phyloP scores from a whole-genome alignment of 2,329 filamentous ascomycete genomes.

The Phyllosticta paracitricarpa region DNA sequence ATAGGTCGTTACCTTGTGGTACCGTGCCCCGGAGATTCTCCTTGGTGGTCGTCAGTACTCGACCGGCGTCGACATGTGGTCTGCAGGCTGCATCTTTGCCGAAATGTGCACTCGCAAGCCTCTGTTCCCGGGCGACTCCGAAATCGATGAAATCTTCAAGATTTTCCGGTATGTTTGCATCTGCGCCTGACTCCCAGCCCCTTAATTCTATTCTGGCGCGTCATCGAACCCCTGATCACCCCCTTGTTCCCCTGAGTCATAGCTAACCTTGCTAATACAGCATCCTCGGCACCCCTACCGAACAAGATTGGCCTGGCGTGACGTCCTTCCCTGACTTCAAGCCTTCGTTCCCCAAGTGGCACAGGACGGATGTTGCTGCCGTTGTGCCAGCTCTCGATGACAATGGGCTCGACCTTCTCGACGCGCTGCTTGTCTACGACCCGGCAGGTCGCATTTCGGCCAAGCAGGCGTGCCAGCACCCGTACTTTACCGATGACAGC shows the following conservation, averaged over 20 bases:
- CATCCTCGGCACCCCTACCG: conserved; percentile 71
- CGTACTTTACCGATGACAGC: conserved; percentile 59
- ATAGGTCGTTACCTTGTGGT: conserved; percentile 84
- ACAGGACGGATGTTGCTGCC: conserved; percentile 53
- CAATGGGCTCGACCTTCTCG: conserved; percentile 56
- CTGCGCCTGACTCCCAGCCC: not conserved
- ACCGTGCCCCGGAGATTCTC: conserved; percentile 81
- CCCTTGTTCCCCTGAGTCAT: conserved; percentile 29
- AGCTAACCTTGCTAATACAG: conserved; percentile 11
- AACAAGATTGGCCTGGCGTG: conserved; percentile 78
- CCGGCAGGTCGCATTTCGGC: conserved; percentile 79
- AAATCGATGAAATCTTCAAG: conserved; percentile 92
- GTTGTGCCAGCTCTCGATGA: conserved; percentile 68
- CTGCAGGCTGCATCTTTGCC: conserved; percentile 85
- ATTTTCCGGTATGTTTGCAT: conserved; percentile 64
- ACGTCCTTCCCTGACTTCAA: conserved; percentile 96
- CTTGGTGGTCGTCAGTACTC: conserved; percentile 87
- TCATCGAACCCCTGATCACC: conserved; percentile 12
- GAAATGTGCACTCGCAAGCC: conserved; percentile 95
- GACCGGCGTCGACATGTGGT: conserved; percentile 95
- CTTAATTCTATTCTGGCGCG: not conserved
- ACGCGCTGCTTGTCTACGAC: conserved; percentile 72
- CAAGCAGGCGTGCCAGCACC: conserved; percentile 75
- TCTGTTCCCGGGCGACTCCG: conserved; percentile 83
- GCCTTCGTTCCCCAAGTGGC: conserved; percentile 84